Evolutionary conservation across 148 eudicot species (phyloP).

Genomic region (Diospyros lotus): DNA sequence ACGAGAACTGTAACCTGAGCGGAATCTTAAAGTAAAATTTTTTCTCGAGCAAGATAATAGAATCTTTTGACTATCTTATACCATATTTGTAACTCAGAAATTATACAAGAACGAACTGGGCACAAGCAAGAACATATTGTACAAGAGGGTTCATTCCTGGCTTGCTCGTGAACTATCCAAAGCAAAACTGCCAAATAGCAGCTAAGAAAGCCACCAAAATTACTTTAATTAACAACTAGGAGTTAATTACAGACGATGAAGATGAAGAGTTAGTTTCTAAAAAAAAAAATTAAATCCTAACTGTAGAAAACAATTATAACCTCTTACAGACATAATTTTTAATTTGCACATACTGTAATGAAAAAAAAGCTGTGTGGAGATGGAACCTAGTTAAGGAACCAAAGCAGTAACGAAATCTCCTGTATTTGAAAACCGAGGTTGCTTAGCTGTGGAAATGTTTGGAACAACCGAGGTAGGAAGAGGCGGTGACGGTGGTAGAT

Average conservation of each 20-base stretch:
- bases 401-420: too few relatives aligned
- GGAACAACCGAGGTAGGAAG: too few relatives aligned
- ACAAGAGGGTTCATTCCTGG: slow-evolving; percentile 10
- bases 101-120: slow-evolving; percentile 15
- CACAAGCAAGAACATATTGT: slow-evolving; percentile 9
- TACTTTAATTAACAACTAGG: slow-evolving; percentile 62
- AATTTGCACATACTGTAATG: too few relatives aligned
- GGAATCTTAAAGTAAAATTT: neutral
- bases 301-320: too few relatives aligned
- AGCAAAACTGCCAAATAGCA: slow-evolving; percentile 67
- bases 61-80: neutral
- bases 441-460: too few relatives aligned
- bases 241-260: slow-evolving; percentile 26
- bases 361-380: too few relatives aligned
- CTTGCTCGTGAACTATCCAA: slow-evolving; percentile 20
- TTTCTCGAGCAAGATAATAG: neutral
- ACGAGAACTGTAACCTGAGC: neutral
- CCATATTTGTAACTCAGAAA: slow-evolving; percentile 10
- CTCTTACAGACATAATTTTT: too few relatives aligned
- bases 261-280: too few relatives aligned
- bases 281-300: too few relatives aligned
- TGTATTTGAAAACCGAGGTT: too few relatives aligned
- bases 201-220: slow-evolving; percentile 58
- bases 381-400: too few relatives aligned
- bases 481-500: too few relatives aligned